phyloP scores from a whole-genome alignment of 345 rosid species.

The Toxicodendron radicans region DNA sequence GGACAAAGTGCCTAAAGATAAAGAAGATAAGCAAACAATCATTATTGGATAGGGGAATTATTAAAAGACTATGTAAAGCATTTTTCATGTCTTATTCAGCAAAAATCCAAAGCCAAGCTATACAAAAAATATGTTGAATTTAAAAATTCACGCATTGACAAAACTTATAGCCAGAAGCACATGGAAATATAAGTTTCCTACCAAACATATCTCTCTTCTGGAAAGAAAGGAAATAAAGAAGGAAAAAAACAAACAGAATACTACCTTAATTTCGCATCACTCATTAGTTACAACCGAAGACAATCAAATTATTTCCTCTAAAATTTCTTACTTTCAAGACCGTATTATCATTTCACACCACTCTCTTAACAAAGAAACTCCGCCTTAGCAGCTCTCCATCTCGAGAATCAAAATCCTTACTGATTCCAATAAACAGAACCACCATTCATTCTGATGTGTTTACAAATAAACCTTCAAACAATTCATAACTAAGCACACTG shows the following conservation, averaged over 20 bases:
- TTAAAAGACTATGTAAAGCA: neutral
- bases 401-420: neutral
- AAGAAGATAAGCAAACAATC: conserved; percentile 11
- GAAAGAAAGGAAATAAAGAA: too few relatives aligned
- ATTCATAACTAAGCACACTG: neutral
- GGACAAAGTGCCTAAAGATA: conserved; percentile 72
- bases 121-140: neutral
- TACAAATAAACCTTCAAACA: neutral
- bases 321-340: neutral
- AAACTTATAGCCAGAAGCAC: neutral
- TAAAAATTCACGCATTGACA: neutral
- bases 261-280: neutral
- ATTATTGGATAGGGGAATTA: neutral
- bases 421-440: neutral
- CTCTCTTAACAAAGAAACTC: neutral
- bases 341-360: neutral
- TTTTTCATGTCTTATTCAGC: neutral
- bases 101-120: conserved; percentile 3
- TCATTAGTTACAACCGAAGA: neutral
- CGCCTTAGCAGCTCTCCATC: neutral
- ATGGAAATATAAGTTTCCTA: too few relatives aligned
- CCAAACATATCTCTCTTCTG: neutral
- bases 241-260: neutral
- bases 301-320: neutral
- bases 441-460: neutral